Conservation (phyloP, 805 yeast genomes). For the Cyberlindnera lachancei region DNA sequence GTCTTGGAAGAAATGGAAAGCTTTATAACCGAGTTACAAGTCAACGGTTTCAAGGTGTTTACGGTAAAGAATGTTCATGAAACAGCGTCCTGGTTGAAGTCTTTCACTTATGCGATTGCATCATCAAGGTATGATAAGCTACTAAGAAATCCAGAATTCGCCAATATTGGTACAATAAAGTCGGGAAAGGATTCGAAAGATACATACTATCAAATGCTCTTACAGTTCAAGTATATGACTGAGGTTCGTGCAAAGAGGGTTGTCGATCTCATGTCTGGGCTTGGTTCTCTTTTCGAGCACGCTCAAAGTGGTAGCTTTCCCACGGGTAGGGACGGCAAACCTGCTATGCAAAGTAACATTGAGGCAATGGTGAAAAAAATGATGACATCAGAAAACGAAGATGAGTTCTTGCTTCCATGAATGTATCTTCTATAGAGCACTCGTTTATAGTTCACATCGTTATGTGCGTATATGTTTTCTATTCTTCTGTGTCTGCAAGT, state of each 20-base stretch:
- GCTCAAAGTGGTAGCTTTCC: conserved; percentile 28
- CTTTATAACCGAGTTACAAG: conserved; percentile 37
- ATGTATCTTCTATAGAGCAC: too few relatives aligned
- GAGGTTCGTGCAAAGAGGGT: conserved; percentile 41
- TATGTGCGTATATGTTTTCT: too few relatives aligned
- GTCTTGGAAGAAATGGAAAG: conserved; percentile 29
- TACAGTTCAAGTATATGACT: conserved; percentile 54
- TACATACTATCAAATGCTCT: conserved; percentile 41
- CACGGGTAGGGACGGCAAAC: conserved; percentile 34
- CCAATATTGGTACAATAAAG: conserved; percentile 46
- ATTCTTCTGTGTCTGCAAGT: too few relatives aligned
- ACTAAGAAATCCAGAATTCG: conserved; percentile 45
- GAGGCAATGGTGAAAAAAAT: conserved; percentile 40
- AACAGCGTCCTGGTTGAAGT: conserved; percentile 42
- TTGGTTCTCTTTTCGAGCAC: conserved; percentile 26
- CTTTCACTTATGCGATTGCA: conserved; percentile 51
- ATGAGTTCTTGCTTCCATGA: conserved; percentile 23
- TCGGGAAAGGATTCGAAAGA: conserved; percentile 45
- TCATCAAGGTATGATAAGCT: conserved; percentile 45
- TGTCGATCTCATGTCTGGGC: conserved; percentile 31
- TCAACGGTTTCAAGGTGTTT: conserved; percentile 43
- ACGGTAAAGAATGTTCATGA: conserved; percentile 41
- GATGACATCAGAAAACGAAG: conserved; percentile 44
- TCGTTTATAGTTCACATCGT: too few relatives aligned
- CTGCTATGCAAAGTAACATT: conserved; percentile 41